phyloP scores from a whole-genome alignment of 2,329 filamentous ascomycete species.

The Rutstroemia sp. region DNA sequence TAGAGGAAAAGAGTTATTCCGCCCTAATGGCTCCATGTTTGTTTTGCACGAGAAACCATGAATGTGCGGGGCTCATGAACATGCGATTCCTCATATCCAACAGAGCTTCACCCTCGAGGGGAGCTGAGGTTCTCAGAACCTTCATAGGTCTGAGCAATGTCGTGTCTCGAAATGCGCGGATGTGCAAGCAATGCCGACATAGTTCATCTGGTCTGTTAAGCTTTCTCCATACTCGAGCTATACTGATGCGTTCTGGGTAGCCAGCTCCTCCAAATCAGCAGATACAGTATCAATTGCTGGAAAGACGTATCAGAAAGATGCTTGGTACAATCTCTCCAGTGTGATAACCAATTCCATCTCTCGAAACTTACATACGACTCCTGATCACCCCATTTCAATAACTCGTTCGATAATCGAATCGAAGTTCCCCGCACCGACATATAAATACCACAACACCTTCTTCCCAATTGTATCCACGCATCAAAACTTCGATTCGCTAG shows the following conservation, averaged over 20 bases:
- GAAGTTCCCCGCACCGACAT: constrained; percentile 67
- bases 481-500: constrained; percentile 96
- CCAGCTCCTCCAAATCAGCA: neutral
- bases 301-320: constrained; percentile 58
- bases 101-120: constrained; percentile 13
- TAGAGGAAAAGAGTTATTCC: too few species aligned
- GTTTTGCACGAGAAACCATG: too few species aligned
- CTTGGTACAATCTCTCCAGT: constrained; percentile 77
- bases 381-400: constrained; percentile 83
- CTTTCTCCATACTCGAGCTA: neutral
- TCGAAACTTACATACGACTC: constrained; percentile 79
- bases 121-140: neutral
- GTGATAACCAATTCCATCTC: constrained; percentile 69
- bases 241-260: neutral
- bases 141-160: constrained; percentile 22
- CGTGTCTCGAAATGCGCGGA: constrained; percentile 11
- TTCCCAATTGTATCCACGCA: constrained; percentile 75
- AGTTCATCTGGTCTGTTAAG: constrained; percentile 21
- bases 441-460: constrained; percentile 69
- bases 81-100: constrained; percentile 22
- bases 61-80: neutral
- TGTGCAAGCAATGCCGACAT: constrained; percentile 25
- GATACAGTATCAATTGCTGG: constrained; percentile 31
- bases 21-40: too few species aligned
- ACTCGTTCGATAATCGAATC: constrained; percentile 90